Evolutionary conservation across 305 asterid species (phyloP), one percentile per base, ranked within the genome.

Genomic region (Nicotiana rustica): DNA sequence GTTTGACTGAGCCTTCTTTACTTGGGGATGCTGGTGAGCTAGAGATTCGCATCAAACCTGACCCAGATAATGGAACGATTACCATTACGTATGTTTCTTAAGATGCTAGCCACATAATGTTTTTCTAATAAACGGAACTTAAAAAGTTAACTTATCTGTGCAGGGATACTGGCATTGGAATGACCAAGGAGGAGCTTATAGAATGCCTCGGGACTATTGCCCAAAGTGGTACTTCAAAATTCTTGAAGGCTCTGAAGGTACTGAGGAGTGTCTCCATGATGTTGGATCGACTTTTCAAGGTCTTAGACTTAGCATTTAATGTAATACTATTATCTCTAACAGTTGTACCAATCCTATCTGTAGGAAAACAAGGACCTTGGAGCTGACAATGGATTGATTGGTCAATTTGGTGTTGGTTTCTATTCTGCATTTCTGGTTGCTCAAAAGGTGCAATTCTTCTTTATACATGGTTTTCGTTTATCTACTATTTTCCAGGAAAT

Each of bases 391-490:
- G 89, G 99, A 88, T 92, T 96, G 94, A 96, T 95, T 83, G 98
- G 99, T 81, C 98, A 96, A 84, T 96, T 96, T 85, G 99, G 99
- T 83, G 99, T 96, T 70, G 99, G 99, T 33, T 96, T 94, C 88
- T 95, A 96, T 86, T 96, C 98, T 62, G 95, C 99, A 49, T 96
- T 96, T 88, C 82, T 96, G 85, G 98, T 96, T 85, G 92, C 99
- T 82, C 91, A 96, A 52, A 93, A 89, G 99, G 99, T 93, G 13
- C 15, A 71, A 62, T 3, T 0, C 49, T 60, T 59, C 31, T 13
- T 41, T 82, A 2, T 41, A 59, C 62, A 57, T 78, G 61, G 38
- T 44, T 47, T 17, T 59, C 10, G 57, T 49, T 49, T 59, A n/a
- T 25, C 12, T 59, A 59, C 21, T 12, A 10, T 12, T 49, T 49